Evolutionary conservation across 1,284 basidiomycete genomes (phyloP), one percentile per base, ranked within the genome.

Genomic region (Boletus subluridellus): DNA sequence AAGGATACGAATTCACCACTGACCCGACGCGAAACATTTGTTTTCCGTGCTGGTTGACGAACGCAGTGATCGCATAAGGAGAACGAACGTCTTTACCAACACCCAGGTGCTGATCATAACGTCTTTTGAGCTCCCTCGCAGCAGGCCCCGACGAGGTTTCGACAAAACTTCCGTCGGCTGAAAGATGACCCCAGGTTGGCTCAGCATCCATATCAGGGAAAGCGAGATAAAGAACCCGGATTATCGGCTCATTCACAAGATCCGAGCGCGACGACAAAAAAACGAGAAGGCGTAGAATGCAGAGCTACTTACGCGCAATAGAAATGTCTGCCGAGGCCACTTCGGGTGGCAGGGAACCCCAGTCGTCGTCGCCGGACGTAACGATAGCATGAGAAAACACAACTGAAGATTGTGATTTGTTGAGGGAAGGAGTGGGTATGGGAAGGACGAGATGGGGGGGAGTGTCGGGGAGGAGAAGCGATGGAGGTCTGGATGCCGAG

Each of bases 21-120:
- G 63, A 90, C 88, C 87, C 85, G 49, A 91, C 80, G 47, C 89
- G 84, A 73, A 80, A 90, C 79, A 87, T 83, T 68, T 81, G 79
- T 68, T 82, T 84, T 54, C 89, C 89, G 72, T 89, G 85, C 67
- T 90, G 87, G 67, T 89, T 91, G 55, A 87, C 80, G 65, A 89
- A 86, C 7, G 85, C 83, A 26, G 89, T 91, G 62, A 91, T 89
- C 46, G 83, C 84, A 68, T 86, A 92, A 3, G 89, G 89, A 11
- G 89, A 90, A 39, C 86, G 84, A 17, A 85, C 76, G 60, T 83
- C 77, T 68, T 81, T 80, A 45, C 82, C 80, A 38, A 90, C 87
- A 17, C 88, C 86, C 42, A 83, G 71, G 46, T 80, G 72, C 57
- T 84, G 81, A 69, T 92, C 90, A 66, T 87, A 90, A 30, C 82